phyloP scores from a whole-genome alignment of 805 yeast species.

The Wickerhamiella domercqiae region DNA sequence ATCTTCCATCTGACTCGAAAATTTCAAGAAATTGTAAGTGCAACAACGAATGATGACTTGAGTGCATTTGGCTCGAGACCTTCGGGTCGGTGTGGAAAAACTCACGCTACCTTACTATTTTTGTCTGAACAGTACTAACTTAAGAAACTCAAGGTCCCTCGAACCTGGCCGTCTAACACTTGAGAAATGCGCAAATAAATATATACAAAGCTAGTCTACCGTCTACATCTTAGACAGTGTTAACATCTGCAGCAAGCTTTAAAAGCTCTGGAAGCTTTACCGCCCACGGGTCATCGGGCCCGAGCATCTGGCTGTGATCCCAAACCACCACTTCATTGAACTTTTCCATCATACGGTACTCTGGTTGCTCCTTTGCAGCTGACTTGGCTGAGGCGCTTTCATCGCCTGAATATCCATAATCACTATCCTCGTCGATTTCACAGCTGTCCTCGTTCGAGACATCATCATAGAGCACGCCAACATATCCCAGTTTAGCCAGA shows the following conservation, averaged over 20 bases:
- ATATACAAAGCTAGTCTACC: no score
- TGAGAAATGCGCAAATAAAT: no score
- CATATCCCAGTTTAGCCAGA: conserved; percentile 8
- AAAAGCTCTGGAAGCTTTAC: conserved; percentile 12
- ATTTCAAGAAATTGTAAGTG: no score
- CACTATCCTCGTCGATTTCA: conserved; percentile 11
- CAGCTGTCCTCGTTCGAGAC: conserved; percentile 3
- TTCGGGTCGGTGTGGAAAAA: conserved; percentile 91
- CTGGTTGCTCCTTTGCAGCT: neutral
- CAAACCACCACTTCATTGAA: conserved; percentile 11
- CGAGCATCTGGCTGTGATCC: conserved; percentile 13
- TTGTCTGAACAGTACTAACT: conserved; percentile 38
- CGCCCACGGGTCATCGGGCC: conserved; percentile 11
- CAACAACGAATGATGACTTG: conserved; percentile 70
- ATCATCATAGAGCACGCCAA: conserved; percentile 11
- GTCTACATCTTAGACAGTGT: no score
- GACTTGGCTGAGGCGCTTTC: no score
- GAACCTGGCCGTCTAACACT: neutral
- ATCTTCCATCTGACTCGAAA: no score
- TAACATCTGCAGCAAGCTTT: neutral
- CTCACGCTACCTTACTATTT: conserved; percentile 85
- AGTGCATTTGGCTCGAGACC: conserved; percentile 99
- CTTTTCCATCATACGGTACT: neutral
- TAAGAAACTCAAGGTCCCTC: neutral
- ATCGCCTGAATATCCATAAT: conserved; percentile 4